phyloP scores from a whole-genome alignment of 139 green algal genomes.

The Edaphochlamys debaryana region DNA sequence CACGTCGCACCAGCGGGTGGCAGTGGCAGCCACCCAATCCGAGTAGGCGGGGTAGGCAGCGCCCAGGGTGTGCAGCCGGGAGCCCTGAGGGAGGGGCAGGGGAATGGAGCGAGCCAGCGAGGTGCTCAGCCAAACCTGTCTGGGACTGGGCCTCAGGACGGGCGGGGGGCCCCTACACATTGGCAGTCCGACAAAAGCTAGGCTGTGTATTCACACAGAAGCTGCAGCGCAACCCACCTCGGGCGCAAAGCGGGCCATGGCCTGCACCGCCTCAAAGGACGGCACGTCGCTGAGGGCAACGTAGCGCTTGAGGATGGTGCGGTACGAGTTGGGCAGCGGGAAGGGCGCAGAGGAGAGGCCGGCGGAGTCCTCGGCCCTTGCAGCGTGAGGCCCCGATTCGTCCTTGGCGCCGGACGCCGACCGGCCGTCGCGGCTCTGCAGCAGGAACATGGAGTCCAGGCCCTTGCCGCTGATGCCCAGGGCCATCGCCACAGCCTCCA shows the following conservation, averaged over 20 bases:
- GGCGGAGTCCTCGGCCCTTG: background rate
- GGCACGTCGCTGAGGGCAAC: background rate
- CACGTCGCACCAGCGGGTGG: constrained; percentile 32
- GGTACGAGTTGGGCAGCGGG: constrained; percentile 42
- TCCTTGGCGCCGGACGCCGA: background rate
- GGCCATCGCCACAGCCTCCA: background rate
- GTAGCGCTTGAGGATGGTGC: constrained; percentile 17
- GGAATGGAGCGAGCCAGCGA: too few species aligned
- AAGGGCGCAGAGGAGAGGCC: background rate
- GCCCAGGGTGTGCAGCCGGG: too few species aligned
- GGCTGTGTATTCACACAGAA: too few species aligned
- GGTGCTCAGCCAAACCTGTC: too few species aligned
- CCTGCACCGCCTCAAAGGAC: background rate
- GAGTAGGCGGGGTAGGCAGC: background rate
- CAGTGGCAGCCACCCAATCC: background rate
- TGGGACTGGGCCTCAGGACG: too few species aligned
- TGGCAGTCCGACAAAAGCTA: too few species aligned
- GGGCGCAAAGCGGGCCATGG: background rate
- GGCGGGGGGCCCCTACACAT: too few species aligned
- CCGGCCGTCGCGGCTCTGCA: background rate
- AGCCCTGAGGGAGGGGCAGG: too few species aligned
- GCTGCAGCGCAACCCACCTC: background rate
- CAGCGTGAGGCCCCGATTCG: too few species aligned
- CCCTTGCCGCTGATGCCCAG: constrained; percentile 1
- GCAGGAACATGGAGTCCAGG: constrained; percentile 33